Evolutionary conservation across 108 stramenopile genomes (phyloP).

Genomic region (Nitzschia sp.): DNA sequence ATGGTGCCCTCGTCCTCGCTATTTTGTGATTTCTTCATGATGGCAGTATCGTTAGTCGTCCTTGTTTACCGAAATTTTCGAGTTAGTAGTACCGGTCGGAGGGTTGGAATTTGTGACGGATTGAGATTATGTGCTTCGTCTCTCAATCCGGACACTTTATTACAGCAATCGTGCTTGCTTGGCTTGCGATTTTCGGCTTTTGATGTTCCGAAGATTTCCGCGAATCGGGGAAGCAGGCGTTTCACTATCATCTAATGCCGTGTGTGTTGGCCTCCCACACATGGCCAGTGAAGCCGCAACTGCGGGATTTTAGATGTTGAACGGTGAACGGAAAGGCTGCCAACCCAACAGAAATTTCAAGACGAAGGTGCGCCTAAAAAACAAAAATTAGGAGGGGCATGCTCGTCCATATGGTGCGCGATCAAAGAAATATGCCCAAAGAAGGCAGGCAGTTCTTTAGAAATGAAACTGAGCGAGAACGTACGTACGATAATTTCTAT

Average conservation of each 20-base stretch:
- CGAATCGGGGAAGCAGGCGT: not conserved
- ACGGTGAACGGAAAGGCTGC: constrained; percentile 3
- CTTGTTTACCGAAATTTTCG: too few relatives aligned
- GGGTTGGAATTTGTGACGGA: not conserved
- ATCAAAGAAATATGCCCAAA: too few relatives aligned
- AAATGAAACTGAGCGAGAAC: too few relatives aligned
- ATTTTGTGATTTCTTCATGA: not conserved
- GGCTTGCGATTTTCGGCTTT: not conserved
- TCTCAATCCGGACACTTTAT: not conserved
- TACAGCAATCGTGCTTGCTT: not conserved
- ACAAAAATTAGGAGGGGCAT: too few relatives aligned
- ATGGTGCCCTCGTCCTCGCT: not conserved
- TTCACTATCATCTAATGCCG: not conserved
- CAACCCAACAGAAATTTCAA: too few relatives aligned
- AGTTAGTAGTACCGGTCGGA: too few relatives aligned
- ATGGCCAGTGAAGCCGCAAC: not conserved
- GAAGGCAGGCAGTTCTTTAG: too few relatives aligned
- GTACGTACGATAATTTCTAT: too few relatives aligned
- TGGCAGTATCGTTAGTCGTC: too few relatives aligned
- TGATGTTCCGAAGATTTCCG: not conserved
- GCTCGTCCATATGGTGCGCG: too few relatives aligned
- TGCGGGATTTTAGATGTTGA: not conserved
- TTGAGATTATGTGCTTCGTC: not conserved
- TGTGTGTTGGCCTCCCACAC: not conserved
- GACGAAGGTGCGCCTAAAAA: too few relatives aligned